A percentile compares a stretch with the other conserved stretches of the same genome.
phyloP scores from a whole-genome alignment of 176 grass and related monocot species.

The Aegilops bicornis region DNA sequence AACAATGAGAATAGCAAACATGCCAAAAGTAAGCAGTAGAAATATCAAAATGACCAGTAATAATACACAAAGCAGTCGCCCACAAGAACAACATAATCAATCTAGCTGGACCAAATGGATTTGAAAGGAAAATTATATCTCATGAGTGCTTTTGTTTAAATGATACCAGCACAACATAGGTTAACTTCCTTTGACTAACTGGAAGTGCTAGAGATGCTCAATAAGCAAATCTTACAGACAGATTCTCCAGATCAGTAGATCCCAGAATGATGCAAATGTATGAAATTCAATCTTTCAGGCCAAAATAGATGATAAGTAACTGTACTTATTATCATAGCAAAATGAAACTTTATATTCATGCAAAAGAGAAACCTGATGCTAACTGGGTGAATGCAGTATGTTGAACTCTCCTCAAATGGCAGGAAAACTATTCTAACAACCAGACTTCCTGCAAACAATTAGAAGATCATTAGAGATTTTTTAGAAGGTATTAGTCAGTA shows the following conservation, averaged over 20 bases:
- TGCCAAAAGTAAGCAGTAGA: not conserved
- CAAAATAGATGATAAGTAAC: not conserved
- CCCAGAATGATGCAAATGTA: constrained; percentile 1
- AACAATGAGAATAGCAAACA: constrained; percentile 4
- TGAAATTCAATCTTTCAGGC: not conserved
- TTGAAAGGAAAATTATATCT: not conserved
- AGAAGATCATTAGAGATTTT: constrained; percentile 8
- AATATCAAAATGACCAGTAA: not conserved
- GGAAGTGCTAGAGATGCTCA: constrained; percentile 19
- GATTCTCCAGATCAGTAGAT: constrained; percentile 5
- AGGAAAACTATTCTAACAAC: constrained; percentile 98
- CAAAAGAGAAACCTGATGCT: constrained; percentile 72
- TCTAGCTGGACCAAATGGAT: not conserved
- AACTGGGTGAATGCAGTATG: constrained; percentile 84
- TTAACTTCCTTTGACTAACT: not conserved
- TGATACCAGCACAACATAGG: not conserved
- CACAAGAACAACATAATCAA: not conserved
- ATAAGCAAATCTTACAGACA: not conserved
- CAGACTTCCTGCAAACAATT: constrained; percentile 73
- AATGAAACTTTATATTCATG: constrained; percentile 28
- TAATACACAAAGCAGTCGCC: not conserved
- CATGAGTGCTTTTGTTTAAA: not conserved
- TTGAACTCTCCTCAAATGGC: constrained; percentile 98
- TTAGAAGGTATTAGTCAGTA: not conserved
- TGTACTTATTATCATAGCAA: constrained; percentile 2